phyloP scores from a whole-genome alignment of 2,329 filamentous ascomycete species.

The Pestalotiopsis sp. region DNA sequence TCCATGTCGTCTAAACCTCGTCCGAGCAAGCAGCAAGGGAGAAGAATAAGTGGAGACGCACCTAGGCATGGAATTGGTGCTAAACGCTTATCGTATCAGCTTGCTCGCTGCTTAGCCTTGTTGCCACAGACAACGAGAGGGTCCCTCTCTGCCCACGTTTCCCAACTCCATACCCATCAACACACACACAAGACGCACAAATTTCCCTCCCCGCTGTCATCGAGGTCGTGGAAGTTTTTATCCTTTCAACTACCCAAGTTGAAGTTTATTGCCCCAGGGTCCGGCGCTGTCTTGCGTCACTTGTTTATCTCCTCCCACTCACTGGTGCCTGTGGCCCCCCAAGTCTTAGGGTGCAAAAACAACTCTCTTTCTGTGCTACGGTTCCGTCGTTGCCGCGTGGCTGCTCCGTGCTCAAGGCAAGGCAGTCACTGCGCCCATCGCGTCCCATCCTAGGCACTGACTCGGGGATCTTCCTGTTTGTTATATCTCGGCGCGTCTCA shows the following conservation, averaged over 20 bases:
- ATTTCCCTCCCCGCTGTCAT: neutral
- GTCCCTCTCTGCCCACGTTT: neutral
- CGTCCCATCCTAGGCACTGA: neutral
- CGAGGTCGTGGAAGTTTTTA: neutral
- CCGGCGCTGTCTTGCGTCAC: neutral
- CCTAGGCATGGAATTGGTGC: neutral
- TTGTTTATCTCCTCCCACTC: neutral
- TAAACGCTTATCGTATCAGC: constrained; percentile 6
- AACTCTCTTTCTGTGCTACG: neutral
- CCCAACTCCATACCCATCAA: constrained; percentile 7
- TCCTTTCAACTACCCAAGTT: neutral
- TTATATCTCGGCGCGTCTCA: neutral
- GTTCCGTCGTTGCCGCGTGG: neutral
- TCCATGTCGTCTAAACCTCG: no score
- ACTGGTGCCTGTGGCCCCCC: neutral
- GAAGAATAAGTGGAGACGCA: no score
- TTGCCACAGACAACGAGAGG: constrained; percentile 11
- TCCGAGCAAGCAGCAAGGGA: no score
- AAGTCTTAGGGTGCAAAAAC: no score
- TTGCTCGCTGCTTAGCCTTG: neutral
- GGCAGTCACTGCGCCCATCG: neutral
- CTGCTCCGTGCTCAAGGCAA: neutral
- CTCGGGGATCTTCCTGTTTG: neutral
- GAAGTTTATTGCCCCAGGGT: neutral
- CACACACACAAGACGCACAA: neutral